Percentiles rank a stretch among this genome's conserved stretches.
Conservation (phyloP, 202 grass and related monocot genomes). For the Dendrocalamus latiflorus region DNA sequence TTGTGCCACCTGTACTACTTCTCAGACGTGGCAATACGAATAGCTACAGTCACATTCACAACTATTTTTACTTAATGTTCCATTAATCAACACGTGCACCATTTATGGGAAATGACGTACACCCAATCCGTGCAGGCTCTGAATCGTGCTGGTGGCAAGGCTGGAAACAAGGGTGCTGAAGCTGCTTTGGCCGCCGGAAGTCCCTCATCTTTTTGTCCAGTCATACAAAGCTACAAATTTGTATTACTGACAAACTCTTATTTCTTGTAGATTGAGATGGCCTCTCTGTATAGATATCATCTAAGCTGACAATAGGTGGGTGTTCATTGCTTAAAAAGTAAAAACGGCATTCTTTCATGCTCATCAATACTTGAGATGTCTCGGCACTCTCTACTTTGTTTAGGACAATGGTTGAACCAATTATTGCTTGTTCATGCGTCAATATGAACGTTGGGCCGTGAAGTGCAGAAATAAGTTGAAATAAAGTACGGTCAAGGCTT, state of each 20-base stretch:
- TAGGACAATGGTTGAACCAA: not conserved
- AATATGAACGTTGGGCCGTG: not conserved
- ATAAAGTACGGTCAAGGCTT: not conserved
- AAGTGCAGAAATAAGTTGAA: not conserved
- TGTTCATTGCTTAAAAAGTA: not conserved
- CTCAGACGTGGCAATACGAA: not conserved
- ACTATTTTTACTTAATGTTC: not conserved
- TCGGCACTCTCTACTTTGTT: not conserved
- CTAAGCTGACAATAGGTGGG: slow-evolving; percentile 5
- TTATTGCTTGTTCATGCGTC: not conserved
- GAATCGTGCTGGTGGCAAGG: slow-evolving; percentile 51
- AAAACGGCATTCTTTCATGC: not conserved
- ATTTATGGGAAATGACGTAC: not conserved
- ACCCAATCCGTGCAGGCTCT: slow-evolving; percentile 28
- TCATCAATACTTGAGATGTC: not conserved
- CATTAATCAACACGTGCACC: not conserved
- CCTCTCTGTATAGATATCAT: slow-evolving; percentile 49
- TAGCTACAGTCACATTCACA: not conserved
- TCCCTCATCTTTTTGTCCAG: not conserved
- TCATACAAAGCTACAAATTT: not conserved
- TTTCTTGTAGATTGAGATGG: slow-evolving; percentile 44
- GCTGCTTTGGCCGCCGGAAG: slow-evolving; percentile 48
- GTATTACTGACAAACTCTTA: not conserved
- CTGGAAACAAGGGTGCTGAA: slow-evolving; percentile 57
- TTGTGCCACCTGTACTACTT: not conserved